Conservation (phyloP, 1,139 yeast genomes). For the Kodamaea suecica region DNA sequence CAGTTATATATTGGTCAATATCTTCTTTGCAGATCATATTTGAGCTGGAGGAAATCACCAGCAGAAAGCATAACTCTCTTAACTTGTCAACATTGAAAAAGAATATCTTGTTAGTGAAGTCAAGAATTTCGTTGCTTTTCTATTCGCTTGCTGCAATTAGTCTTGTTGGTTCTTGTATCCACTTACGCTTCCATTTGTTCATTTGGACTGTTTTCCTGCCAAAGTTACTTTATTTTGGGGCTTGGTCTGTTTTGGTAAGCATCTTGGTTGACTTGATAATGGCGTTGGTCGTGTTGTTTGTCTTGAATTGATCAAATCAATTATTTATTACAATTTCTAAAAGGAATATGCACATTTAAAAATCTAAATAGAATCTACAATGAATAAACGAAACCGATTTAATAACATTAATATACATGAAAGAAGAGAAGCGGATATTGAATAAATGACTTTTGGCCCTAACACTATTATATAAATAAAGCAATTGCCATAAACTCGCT, state of each 20-base stretch:
- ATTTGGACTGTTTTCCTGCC: slow-evolving; percentile 99
- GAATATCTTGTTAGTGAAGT: slow-evolving; percentile 34
- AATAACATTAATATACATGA: slow-evolving; percentile 1
- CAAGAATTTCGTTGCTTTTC: slow-evolving; percentile 43
- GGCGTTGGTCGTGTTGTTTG: slow-evolving; percentile 7
- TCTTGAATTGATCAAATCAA: background rate
- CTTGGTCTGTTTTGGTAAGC: slow-evolving; percentile 66
- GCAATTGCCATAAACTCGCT: too few relatives aligned
- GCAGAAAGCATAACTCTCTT: slow-evolving; percentile 14
- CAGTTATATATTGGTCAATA: slow-evolving; percentile 82
- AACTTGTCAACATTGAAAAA: slow-evolving; percentile 24
- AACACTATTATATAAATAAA: too few relatives aligned
- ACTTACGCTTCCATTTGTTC: slow-evolving; percentile 79
- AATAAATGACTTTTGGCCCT: too few relatives aligned
- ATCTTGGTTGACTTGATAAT: slow-evolving; percentile 37
- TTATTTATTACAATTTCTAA: too few relatives aligned
- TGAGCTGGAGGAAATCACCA: slow-evolving; percentile 20
- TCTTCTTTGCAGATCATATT: slow-evolving; percentile 46
- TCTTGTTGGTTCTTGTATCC: slow-evolving; percentile 66
- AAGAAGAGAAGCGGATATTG: background rate
- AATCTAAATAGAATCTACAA: background rate
- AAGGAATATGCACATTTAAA: too few relatives aligned
- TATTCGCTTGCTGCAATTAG: slow-evolving; percentile 58
- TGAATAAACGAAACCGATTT: background rate
- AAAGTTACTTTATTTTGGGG: slow-evolving; percentile 72